Percentiles rank a stretch among this genome's conserved stretches.
Conservation (phyloP, 2,329 filamentous ascomycete genomes). For the Sphaerulina vaccinii region DNA sequence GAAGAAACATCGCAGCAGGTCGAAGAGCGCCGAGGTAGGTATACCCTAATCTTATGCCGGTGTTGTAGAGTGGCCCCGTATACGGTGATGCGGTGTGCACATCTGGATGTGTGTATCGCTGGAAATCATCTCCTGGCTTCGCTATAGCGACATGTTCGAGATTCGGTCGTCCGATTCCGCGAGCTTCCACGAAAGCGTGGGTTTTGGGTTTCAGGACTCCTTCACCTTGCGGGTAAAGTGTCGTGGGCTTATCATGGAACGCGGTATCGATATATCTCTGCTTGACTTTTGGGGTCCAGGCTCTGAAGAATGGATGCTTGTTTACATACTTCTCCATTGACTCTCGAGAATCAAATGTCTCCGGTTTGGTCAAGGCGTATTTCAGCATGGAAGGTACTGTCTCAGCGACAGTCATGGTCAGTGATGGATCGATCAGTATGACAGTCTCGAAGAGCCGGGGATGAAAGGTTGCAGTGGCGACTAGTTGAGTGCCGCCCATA, state of each 20-base stretch:
- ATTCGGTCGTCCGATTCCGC: conserved; percentile 2
- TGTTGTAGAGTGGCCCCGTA: conserved; percentile 61
- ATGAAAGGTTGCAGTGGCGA: conserved; percentile 6
- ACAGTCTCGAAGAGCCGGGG: conserved; percentile 12
- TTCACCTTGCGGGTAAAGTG: background rate
- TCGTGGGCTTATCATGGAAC: conserved; percentile 9
- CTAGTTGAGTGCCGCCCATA: conserved; percentile 67
- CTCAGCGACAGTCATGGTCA: background rate
- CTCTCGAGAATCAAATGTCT: background rate
- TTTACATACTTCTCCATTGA: background rate
- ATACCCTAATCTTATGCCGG: conserved; percentile 58
- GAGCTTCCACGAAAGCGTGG: background rate
- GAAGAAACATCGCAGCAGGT: conserved; percentile 64
- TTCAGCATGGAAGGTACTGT: conserved; percentile 5
- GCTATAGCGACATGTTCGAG: background rate
- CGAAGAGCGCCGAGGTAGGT: conserved; percentile 57
- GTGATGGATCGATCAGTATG: conserved; percentile 11
- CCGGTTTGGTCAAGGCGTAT: conserved; percentile 3
- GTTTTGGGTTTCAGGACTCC: conserved; percentile 5
- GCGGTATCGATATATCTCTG: conserved; percentile 14
- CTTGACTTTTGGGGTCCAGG: background rate
- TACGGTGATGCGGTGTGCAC: conserved; percentile 27
- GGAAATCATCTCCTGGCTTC: background rate
- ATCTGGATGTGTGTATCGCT: conserved; percentile 6
- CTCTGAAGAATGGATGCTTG: conserved; percentile 10